Conservation (phyloP, 495 filamentous ascomycete species). For the Glutinoglossum americanum region DNA sequence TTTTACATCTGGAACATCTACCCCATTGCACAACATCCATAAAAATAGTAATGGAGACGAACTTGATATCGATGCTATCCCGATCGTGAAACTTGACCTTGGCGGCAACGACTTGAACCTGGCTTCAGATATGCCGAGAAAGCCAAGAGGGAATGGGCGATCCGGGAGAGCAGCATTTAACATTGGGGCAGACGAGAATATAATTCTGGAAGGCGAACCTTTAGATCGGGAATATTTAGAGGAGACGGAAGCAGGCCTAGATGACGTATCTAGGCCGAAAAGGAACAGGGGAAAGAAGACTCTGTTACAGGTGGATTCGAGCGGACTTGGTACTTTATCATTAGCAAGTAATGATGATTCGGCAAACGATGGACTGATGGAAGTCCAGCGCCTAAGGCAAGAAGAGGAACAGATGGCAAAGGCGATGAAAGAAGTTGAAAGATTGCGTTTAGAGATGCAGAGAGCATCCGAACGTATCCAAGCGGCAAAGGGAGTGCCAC, state of each 20-base stretch:
- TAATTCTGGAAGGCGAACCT: conserved; percentile 12
- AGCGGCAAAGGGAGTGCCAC: conserved; percentile 41
- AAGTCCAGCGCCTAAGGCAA: conserved; percentile 23
- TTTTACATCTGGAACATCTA: conserved; percentile 29
- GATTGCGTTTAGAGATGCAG: conserved; percentile 75
- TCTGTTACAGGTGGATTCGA: conserved; percentile 69
- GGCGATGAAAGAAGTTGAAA: conserved; percentile 72
- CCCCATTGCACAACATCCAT: conserved; percentile 51
- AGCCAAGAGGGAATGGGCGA: neutral
- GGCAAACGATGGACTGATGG: conserved; percentile 9
- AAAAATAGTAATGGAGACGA: conserved; percentile 44
- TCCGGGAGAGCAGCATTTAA: neutral
- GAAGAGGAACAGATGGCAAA: conserved; percentile 68
- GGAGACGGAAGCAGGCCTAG: neutral
- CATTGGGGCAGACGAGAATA: conserved; percentile 8
- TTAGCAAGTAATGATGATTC: conserved; percentile 27
- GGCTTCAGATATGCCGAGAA: neutral
- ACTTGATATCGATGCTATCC: conserved; percentile 81
- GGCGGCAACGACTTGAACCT: neutral
- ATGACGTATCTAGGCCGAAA: conserved; percentile 9
- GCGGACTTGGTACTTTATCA: conserved; percentile 42
- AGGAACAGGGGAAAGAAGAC: conserved; percentile 25
- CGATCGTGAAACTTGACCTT: conserved; percentile 81
- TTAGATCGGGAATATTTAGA: neutral
- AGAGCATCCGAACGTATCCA: conserved; percentile 64